A percentile compares a stretch with the other conserved stretches of the same genome.
Evolutionary conservation across 169 alveolate species (phyloP).

Genomic region (Eimeria necatrix): DNA sequence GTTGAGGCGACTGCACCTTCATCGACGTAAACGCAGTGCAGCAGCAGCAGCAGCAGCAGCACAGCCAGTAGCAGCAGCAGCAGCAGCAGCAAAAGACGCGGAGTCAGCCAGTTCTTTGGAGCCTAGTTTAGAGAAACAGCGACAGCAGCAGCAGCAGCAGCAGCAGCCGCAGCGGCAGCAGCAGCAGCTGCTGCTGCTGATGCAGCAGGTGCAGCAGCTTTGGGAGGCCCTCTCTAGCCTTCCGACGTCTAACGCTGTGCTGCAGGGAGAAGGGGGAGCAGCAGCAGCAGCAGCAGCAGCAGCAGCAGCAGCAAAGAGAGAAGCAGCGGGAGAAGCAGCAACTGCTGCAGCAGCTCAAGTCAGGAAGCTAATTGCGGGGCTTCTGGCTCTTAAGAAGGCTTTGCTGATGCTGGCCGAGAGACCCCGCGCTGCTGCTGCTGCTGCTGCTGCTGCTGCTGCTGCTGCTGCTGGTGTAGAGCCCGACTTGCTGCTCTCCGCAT

Average conservation of each 20-base stretch:
- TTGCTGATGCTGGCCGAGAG: background rate
- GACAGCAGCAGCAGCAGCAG: background rate
- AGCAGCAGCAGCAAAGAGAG: background rate
- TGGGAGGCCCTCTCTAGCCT: background rate
- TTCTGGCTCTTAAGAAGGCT: background rate
- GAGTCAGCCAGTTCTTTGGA: background rate
- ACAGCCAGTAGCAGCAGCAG: background rate
- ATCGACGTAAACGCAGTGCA: background rate
- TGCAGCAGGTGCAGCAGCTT: slow-evolving; percentile 9
- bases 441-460: background rate
- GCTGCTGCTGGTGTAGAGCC: background rate
- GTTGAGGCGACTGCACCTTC: background rate
- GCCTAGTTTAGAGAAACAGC: background rate
- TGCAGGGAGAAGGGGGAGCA: background rate
- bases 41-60: no score
- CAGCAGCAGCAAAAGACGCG: background rate
- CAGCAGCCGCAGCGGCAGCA: background rate
- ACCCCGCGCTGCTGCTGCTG: background rate
- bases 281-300: background rate
- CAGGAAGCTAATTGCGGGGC: background rate
- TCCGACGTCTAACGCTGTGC: background rate
- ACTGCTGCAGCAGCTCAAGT: background rate
- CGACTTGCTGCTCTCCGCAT: no score
- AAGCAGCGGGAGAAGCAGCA: background rate
- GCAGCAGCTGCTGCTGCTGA: background rate